Percentiles rank a stretch among this genome's conserved stretches.
Evolutionary conservation across 805 yeast species (phyloP).

Genomic region (Wickerhamomyces kurtzmanii): DNA sequence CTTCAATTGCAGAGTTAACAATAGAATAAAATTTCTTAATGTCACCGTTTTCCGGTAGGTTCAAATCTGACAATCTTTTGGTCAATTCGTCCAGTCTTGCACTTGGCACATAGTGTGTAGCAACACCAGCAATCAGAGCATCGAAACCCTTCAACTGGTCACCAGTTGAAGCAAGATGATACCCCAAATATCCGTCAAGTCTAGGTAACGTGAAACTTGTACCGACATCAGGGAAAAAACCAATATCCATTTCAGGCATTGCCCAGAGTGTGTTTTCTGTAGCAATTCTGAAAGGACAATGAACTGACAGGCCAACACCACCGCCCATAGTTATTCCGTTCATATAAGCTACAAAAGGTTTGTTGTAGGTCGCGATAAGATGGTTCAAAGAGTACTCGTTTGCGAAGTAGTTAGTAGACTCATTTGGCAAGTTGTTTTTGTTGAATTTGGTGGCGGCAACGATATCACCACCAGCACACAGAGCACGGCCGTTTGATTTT

Average conservation of each 20-base stretch:
- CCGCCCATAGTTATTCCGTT: slow-evolving; percentile 98
- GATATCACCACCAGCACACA: slow-evolving; percentile 97
- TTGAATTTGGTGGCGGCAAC: slow-evolving; percentile 64
- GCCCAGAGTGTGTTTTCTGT: slow-evolving; percentile 87
- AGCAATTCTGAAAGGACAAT: slow-evolving; percentile 88
- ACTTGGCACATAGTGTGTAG: slow-evolving; percentile 81
- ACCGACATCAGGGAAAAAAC: slow-evolving; percentile 95
- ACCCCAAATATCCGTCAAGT: slow-evolving; percentile 69
- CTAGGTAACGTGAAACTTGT: slow-evolving; percentile 83
- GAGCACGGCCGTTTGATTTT: slow-evolving; percentile 49
- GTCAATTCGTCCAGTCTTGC: slow-evolving; percentile 52
- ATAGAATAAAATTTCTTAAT: slow-evolving; percentile 26
- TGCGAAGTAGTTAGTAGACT: slow-evolving; percentile 60
- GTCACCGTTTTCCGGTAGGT: slow-evolving; percentile 14
- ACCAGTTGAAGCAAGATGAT: slow-evolving; percentile 82
- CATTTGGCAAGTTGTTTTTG: slow-evolving; percentile 29
- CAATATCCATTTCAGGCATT: slow-evolving; percentile 98
- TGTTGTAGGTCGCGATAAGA: slow-evolving; percentile 68
- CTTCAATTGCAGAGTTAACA: slow-evolving; percentile 69
- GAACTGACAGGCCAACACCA: slow-evolving; percentile 88
- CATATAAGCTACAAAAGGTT: slow-evolving; percentile 80
- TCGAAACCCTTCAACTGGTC: slow-evolving; percentile 70
- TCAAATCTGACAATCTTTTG: slow-evolving; percentile 55
- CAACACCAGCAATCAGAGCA: slow-evolving; percentile 74
- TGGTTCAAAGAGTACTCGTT: slow-evolving; percentile 77